phyloP scores from a whole-genome alignment of 2,329 filamentous ascomycete species.

The Bimuria novae-zelandiae region DNA sequence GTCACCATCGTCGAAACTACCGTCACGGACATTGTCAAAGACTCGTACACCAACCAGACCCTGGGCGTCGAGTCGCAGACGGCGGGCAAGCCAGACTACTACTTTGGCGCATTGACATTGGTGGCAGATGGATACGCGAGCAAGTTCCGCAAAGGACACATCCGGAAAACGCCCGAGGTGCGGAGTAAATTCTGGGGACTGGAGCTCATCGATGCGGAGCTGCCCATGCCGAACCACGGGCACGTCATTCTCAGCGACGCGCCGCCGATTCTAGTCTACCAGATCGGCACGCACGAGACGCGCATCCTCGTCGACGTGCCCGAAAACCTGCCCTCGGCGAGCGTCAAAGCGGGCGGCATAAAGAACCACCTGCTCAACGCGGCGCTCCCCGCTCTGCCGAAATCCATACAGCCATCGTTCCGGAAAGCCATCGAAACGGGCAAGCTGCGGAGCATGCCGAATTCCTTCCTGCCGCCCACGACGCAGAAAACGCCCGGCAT shows the following conservation, averaged over 20 bases:
- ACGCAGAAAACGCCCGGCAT: conserved; percentile 74
- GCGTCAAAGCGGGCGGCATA: conserved; percentile 76
- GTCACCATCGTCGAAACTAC: conserved; percentile 92
- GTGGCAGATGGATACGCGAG: conserved; percentile 91
- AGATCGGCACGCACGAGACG: conserved; percentile 95
- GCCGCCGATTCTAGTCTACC: conserved; percentile 86
- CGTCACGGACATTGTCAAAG: conserved; percentile 74
- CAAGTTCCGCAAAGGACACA: conserved; percentile 83
- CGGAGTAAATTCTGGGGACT: conserved; percentile 92
- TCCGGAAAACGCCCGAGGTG: conserved; percentile 68
- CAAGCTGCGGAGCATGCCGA: conserved; percentile 89
- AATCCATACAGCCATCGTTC: conserved; percentile 73
- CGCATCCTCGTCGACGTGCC: conserved; percentile 88
- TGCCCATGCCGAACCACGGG: conserved; percentile 76
- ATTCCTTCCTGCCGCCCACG: conserved; percentile 85
- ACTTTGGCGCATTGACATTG: conserved; percentile 87
- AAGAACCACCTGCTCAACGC: conserved; percentile 80
- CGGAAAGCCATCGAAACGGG: conserved; percentile 74
- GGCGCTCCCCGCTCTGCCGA: conserved; percentile 78
- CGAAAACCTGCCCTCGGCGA: conserved; percentile 73
- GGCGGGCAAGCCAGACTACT: conserved; percentile 67
- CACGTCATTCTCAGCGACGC: conserved; percentile 84
- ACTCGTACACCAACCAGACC: conserved; percentile 70
- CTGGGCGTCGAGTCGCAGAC: conserved; percentile 82
- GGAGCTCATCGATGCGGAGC: conserved; percentile 83